Percentiles rank a stretch among this genome's conserved stretches.
phyloP scores from a whole-genome alignment of 371 early-diverging fungal genomes.

The Mortierella sp. region DNA sequence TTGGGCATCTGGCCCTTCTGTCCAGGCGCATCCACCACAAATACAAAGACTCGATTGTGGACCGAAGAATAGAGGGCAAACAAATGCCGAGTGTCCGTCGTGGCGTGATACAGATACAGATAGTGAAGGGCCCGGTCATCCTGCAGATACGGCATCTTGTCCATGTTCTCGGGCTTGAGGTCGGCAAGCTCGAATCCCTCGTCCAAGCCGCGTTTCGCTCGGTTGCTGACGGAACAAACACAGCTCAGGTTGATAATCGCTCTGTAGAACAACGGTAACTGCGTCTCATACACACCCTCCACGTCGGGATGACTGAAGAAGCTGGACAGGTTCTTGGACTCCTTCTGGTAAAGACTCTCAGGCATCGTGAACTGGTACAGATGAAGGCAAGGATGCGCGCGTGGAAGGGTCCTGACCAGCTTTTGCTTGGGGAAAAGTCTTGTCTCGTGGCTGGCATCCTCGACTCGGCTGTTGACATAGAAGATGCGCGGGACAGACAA shows the following conservation, averaged over 20 bases:
- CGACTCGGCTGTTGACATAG: slow-evolving; percentile 84
- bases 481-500: slow-evolving; percentile 87
- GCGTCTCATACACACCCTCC: slow-evolving; percentile 94
- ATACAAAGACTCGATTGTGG: slow-evolving; percentile 66
- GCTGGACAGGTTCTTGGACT: slow-evolving; percentile 76
- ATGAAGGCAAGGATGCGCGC: slow-evolving; percentile 62
- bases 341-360: slow-evolving; percentile 80
- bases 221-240: slow-evolving; percentile 61
- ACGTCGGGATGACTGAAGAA: slow-evolving; percentile 91
- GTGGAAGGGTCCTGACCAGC: slow-evolving; percentile 45
- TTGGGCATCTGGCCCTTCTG: slow-evolving; percentile 83
- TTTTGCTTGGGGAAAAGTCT: slow-evolving; percentile 49
- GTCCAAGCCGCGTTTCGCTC: slow-evolving; percentile 49
- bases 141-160: slow-evolving; percentile 58
- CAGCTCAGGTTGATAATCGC: slow-evolving; percentile 85
- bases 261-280: slow-evolving; percentile 82
- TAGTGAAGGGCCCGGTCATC: slow-evolving; percentile 67
- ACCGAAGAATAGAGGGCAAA: slow-evolving; percentile 78
- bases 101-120: slow-evolving; percentile 78
- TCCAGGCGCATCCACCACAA: slow-evolving; percentile 78
- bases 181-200: slow-evolving; percentile 71
- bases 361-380: slow-evolving; percentile 87
- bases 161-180: slow-evolving; percentile 59
- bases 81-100: slow-evolving; percentile 79
- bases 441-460: slow-evolving; percentile 59